These are phyloP conservation scores for Lentithecium fluviatile DNA, from an alignment of 495 filamentous ascomycete species.

Conservation along the genomic window DNA sequence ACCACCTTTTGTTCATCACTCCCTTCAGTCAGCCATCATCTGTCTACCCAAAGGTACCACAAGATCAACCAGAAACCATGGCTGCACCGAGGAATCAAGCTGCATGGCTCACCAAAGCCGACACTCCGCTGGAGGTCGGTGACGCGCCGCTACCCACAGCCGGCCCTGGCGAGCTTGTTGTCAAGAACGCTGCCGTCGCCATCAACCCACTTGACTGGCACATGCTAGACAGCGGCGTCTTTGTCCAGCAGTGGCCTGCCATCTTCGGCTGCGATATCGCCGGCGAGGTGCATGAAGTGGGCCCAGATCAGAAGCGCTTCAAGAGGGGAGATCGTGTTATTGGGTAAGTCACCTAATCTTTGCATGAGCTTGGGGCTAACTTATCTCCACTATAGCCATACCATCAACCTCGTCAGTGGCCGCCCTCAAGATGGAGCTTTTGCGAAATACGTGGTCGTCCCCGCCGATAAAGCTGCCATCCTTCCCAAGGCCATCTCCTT, in stretches of 20 bases:
- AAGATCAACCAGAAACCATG: background rate
- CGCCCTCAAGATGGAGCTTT: constrained; percentile 42
- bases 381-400: constrained; percentile 32
- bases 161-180: constrained; percentile 41
- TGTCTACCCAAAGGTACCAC: background rate
- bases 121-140: constrained; percentile 41
- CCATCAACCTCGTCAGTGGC: constrained; percentile 54
- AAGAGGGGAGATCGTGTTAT: constrained; percentile 49
- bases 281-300: constrained; percentile 46
- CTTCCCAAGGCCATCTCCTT: constrained; percentile 42
- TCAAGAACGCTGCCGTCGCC: constrained; percentile 47
- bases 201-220: constrained; percentile 46
- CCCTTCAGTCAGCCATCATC: background rate
- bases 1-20: background rate
- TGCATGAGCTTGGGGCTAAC: background rate
- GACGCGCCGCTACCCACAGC: constrained; percentile 43
- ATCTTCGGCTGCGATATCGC: constrained; percentile 49
- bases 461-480: constrained; percentile 38
- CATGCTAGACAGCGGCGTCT: constrained; percentile 38
- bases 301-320: constrained; percentile 41
- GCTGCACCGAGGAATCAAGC: constrained; percentile 43
- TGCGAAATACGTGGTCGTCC: constrained; percentile 27
- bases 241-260: constrained; percentile 39
- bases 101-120: constrained; percentile 44
- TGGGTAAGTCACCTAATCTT: constrained; percentile 35